Percentiles rank a stretch among this genome's conserved stretches.
These are phyloP conservation scores for Clarireedia hainanense DNA, from an alignment of 2,329 filamentous ascomycete species.

Conservation along the genomic window DNA sequence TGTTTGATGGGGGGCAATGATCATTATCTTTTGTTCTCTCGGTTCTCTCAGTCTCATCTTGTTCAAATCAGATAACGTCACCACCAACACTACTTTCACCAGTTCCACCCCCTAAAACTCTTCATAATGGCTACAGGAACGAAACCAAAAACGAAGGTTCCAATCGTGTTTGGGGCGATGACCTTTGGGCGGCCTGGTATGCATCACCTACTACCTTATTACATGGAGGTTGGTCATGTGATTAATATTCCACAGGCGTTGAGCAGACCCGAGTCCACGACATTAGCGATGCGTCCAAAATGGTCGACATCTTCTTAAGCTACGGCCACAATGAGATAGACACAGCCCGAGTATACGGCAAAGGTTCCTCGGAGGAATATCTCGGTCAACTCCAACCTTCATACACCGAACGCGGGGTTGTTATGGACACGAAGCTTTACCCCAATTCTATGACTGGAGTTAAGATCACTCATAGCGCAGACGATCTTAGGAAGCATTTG, in stretches of 20 bases:
- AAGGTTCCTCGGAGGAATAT: conserved; percentile 56
- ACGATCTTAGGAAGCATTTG: conserved; percentile 41
- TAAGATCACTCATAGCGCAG: conserved; percentile 37
- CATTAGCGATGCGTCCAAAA: conserved; percentile 46
- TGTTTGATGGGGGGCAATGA: too few species aligned
- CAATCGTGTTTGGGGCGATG: conserved; percentile 21
- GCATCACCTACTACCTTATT: neutral
- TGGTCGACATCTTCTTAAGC: conserved; percentile 56
- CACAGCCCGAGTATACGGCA: conserved; percentile 58
- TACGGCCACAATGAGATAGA: conserved; percentile 63
- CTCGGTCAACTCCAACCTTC: conserved; percentile 42
- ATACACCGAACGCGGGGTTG: conserved; percentile 55
- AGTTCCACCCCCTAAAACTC: neutral
- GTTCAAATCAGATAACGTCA: too few species aligned
- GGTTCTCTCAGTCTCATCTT: too few species aligned
- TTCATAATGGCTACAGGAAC: neutral
- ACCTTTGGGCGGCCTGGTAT: conserved; percentile 15
- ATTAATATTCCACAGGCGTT: conserved; percentile 12
- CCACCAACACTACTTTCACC: too few species aligned
- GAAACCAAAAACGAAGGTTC: neutral
- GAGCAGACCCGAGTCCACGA: conserved; percentile 26
- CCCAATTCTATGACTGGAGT: conserved; percentile 6
- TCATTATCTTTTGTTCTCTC: too few species aligned
- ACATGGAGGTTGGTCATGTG: neutral
- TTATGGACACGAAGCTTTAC: conserved; percentile 50